Evolutionary conservation across 179 eudicot genomes (phyloP).

Genomic region (Drosera spatulata): DNA sequence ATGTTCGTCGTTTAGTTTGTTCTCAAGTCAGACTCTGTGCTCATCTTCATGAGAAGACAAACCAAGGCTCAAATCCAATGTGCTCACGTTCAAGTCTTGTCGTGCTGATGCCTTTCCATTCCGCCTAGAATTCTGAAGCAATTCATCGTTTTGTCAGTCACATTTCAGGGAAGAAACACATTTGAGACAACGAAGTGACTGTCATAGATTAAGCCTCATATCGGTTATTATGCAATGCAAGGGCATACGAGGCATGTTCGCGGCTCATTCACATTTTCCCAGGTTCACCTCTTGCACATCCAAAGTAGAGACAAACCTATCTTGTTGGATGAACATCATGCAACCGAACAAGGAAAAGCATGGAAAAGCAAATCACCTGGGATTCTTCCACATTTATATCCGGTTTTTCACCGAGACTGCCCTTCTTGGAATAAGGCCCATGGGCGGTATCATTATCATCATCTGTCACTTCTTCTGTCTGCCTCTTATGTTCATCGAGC

Average conservation of each 20-base stretch:
- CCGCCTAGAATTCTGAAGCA: slow-evolving; percentile 37
- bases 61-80: slow-evolving; percentile 65
- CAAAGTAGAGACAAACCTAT: background rate
- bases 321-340: background rate
- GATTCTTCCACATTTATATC: slow-evolving; percentile 67
- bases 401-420: slow-evolving; percentile 34
- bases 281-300: background rate
- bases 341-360: background rate
- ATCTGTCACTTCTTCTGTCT: slow-evolving; percentile 34
- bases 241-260: too few relatives aligned
- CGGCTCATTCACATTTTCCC: too few relatives aligned
- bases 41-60: slow-evolving; percentile 46
- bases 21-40: slow-evolving; percentile 32
- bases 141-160: background rate
- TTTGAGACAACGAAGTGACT: background rate
- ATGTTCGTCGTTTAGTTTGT: slow-evolving; percentile 17
- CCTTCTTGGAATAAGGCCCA: slow-evolving; percentile 32
- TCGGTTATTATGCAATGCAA: too few relatives aligned
- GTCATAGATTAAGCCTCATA: too few relatives aligned
- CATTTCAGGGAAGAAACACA: background rate
- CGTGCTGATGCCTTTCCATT: slow-evolving; percentile 27
- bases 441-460: slow-evolving; percentile 43
- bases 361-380: slow-evolving; percentile 14
- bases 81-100: slow-evolving; percentile 67
- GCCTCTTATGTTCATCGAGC: slow-evolving; percentile 67